A percentile compares a stretch with the other conserved stretches of the same genome.
phyloP scores from a whole-genome alignment of 805 yeast genomes.

The Nakazawaea siamensis region DNA sequence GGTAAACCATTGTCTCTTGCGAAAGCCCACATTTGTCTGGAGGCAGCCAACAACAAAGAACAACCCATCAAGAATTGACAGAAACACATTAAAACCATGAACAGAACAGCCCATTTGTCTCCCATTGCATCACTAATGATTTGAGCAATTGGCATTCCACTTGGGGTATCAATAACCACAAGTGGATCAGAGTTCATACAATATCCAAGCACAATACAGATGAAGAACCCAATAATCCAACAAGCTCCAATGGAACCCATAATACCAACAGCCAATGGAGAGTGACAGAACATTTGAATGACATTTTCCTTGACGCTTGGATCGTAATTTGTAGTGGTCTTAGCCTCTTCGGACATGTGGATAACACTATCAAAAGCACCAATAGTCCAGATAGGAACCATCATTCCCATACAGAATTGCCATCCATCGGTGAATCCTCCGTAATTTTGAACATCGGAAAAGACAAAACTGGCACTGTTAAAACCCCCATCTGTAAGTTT shows the following conservation, averaged over 20 bases:
- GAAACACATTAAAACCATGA: conserved; percentile 37
- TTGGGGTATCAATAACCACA: conserved; percentile 21
- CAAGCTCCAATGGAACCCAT: conserved; percentile 35
- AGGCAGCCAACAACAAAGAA: conserved; percentile 36
- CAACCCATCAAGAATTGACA: conserved; percentile 43
- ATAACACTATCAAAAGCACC: conserved; percentile 44
- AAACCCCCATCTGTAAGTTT: conserved; percentile 17
- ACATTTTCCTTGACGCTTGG: conserved; percentile 27
- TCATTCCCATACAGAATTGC: conserved; percentile 33
- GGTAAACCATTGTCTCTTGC: conserved; percentile 46
- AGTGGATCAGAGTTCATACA: conserved; percentile 25
- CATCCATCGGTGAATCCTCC: conserved; percentile 33
- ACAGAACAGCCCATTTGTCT: conserved; percentile 39
- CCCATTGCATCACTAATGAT: conserved; percentile 38
- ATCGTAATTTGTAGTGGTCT: conserved; percentile 27
- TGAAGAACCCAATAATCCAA: conserved; percentile 33
- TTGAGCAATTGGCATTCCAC: conserved; percentile 40
- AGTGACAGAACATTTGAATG: conserved; percentile 10
- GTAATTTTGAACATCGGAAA: conserved; percentile 24
- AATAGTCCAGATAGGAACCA: conserved; percentile 45
- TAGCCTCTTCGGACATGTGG: conserved; percentile 34
- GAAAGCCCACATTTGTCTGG: conserved; percentile 45
- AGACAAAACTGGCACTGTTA: conserved; percentile 27
- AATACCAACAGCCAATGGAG: conserved; percentile 33
- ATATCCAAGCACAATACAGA: conserved; percentile 28